phyloP scores from a whole-genome alignment of 1,284 basidiomycete genomes.

The Cutaneotrichosporon daszewskae region DNA sequence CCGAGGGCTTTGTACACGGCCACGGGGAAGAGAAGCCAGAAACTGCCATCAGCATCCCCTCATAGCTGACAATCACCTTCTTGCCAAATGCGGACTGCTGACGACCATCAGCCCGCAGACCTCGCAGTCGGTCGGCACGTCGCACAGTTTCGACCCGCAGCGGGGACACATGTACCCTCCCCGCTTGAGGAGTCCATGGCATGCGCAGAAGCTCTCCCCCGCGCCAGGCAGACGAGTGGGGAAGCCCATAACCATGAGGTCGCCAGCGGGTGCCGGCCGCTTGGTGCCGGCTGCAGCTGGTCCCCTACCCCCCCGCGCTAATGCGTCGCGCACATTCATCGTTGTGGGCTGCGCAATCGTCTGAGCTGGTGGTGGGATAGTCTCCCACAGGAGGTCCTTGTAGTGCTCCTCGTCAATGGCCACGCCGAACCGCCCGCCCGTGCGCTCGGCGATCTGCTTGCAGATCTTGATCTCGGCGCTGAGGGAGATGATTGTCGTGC shows the following conservation, averaged over 20 bases:
- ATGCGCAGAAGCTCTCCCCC: slow-evolving; percentile 79
- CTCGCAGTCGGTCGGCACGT: slow-evolving; percentile 96
- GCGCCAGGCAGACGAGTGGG: slow-evolving; percentile 83
- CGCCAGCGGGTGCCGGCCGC: slow-evolving; percentile 60
- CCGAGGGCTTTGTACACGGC: slow-evolving; percentile 32
- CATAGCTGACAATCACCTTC: slow-evolving; percentile 58
- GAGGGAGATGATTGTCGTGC: slow-evolving; percentile 85
- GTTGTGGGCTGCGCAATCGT: slow-evolving; percentile 47
- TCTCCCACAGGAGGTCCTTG: slow-evolving; percentile 88
- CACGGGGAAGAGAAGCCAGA: slow-evolving; percentile 45
- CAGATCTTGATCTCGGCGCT: slow-evolving; percentile 98
- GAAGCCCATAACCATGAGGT: slow-evolving; percentile 99
- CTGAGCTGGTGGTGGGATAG: slow-evolving; percentile 90
- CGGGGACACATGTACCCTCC: slow-evolving; percentile 93
- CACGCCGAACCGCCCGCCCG: slow-evolving; percentile 86
- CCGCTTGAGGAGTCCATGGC: slow-evolving; percentile 82
- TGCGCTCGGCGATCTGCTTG: slow-evolving; percentile 78
- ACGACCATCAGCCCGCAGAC: slow-evolving; percentile 97
- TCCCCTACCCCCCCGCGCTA: slow-evolving; percentile 49
- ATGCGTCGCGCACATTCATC: slow-evolving; percentile 46
- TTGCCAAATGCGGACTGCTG: slow-evolving; percentile 89
- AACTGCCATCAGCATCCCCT: slow-evolving; percentile 21
- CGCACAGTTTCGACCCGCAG: slow-evolving; percentile 87
- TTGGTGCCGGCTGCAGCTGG: slow-evolving; percentile 34
- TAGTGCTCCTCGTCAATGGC: slow-evolving; percentile 96